Percentiles rank a stretch among this genome's conserved stretches.
phyloP scores from a whole-genome alignment of 2,329 filamentous ascomycete species.

The Seiridium cupressi region DNA sequence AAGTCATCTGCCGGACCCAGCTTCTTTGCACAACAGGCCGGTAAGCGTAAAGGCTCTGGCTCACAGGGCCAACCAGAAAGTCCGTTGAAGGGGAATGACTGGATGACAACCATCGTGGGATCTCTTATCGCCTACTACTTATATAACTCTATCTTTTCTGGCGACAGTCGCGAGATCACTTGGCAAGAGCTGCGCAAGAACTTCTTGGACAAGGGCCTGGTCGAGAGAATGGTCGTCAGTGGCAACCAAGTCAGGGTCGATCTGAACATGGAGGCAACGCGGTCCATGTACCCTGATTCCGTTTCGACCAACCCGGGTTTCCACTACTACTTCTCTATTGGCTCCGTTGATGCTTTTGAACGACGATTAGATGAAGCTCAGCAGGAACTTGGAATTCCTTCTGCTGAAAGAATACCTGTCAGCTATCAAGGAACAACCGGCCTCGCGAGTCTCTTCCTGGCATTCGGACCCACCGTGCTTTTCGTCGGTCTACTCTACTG shows the following conservation, averaged over 20 bases:
- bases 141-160: slow-evolving; percentile 40
- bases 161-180: slow-evolving; percentile 73
- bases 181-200: slow-evolving; percentile 96
- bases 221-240: slow-evolving; percentile 87
- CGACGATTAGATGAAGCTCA: slow-evolving; percentile 85
- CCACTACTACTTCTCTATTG: slow-evolving; percentile 92
- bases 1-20: neutral
- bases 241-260: slow-evolving; percentile 76
- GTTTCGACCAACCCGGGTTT: slow-evolving; percentile 67
- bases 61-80: neutral
- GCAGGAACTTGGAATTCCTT: slow-evolving; percentile 80
- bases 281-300: slow-evolving; percentile 73
- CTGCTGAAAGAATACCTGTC: slow-evolving; percentile 86
- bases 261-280: slow-evolving; percentile 72
- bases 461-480: slow-evolving; percentile 82
- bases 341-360: slow-evolving; percentile 92
- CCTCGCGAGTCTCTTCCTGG: slow-evolving; percentile 68
- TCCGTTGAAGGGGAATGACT: slow-evolving; percentile 23
- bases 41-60: slow-evolving; percentile 5
- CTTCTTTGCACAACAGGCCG: neutral
- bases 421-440: slow-evolving; percentile 79
- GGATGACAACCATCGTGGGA: slow-evolving; percentile 52
- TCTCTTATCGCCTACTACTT: slow-evolving; percentile 42
- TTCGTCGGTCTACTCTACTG: slow-evolving; percentile 82
- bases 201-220: slow-evolving; percentile 92